A percentile compares a stretch with the other conserved stretches of the same genome.
Evolutionary conservation across 139 green algal genomes (phyloP).

Genomic region (Deuterostichococcus epilithicus): DNA sequence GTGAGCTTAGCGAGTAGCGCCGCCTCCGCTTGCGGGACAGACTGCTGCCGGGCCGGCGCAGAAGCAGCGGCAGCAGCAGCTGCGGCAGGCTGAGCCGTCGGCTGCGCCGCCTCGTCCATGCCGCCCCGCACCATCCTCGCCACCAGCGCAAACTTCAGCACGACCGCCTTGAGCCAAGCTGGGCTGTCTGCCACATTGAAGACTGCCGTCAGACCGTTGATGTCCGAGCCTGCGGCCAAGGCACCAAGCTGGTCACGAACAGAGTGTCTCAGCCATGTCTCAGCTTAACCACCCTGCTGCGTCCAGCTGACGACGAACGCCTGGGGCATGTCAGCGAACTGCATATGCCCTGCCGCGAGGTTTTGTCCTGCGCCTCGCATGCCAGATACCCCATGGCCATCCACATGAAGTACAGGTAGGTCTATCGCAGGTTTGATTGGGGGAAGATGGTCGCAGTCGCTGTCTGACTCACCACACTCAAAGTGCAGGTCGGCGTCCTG

Average conservation of each 20-base stretch:
- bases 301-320: background rate
- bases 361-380: background rate
- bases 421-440: too few relatives aligned
- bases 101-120: background rate
- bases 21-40: background rate
- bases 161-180: conserved; percentile 2
- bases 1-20: background rate
- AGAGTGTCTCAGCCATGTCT: background rate
- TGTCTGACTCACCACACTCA: background rate
- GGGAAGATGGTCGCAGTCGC: too few relatives aligned
- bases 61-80: background rate
- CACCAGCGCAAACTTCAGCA: conserved; percentile 8
- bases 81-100: background rate
- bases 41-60: background rate
- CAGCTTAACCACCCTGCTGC: background rate
- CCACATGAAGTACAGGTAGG: background rate
- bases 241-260: background rate
- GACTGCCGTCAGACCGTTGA: conserved; percentile 3
- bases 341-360: background rate
- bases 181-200: conserved; percentile 3
- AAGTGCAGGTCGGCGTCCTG: background rate
- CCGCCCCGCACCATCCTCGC: background rate
- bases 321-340: background rate
- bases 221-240: background rate
- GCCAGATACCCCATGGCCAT: background rate